Conservation (phyloP, 1,284 basidiomycete genomes). For the Ustilago lituana region DNA sequence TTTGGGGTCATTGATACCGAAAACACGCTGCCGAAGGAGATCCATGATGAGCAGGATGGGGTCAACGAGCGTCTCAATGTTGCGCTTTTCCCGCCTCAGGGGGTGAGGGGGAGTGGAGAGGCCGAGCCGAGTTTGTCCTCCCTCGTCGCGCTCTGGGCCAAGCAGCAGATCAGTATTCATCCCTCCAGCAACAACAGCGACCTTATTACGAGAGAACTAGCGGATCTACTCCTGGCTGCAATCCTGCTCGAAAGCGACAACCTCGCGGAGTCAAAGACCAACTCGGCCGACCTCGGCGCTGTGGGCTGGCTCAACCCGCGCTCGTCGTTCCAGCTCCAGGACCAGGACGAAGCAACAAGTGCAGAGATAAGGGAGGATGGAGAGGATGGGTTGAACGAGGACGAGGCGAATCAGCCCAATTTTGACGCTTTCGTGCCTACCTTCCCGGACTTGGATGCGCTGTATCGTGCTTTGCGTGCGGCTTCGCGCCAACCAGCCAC, state of each 20-base stretch:
- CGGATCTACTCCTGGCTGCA: constrained; percentile 32
- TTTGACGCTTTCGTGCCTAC: constrained; percentile 43
- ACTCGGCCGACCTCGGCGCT: constrained; percentile 42
- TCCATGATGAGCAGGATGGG: constrained; percentile 22
- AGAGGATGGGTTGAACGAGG: constrained; percentile 23
- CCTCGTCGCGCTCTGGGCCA: constrained; percentile 43
- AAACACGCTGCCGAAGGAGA: constrained; percentile 24
- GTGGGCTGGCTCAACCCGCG: constrained; percentile 41
- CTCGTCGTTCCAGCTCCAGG: constrained; percentile 34
- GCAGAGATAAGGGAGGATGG: not conserved
- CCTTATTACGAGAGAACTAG: constrained; percentile 25
- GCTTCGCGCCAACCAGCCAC: constrained; percentile 17
- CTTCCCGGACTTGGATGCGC: constrained; percentile 43
- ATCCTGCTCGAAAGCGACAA: constrained; percentile 42
- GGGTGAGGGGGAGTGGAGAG: constrained; percentile 17
- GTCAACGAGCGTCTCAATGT: constrained; percentile 34
- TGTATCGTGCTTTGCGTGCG: constrained; percentile 30
- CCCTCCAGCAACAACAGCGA: too few relatives aligned
- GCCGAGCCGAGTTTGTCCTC: constrained; percentile 33
- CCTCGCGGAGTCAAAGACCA: constrained; percentile 34
- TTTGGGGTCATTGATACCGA: constrained; percentile 42
- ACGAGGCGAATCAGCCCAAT: constrained; percentile 31
- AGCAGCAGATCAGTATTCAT: constrained; percentile 15
- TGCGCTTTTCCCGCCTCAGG: constrained; percentile 27
- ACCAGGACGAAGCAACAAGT: constrained; percentile 15